phyloP scores from a whole-genome alignment of 2,329 filamentous ascomycete genomes.

The Emergomyces africanus region DNA sequence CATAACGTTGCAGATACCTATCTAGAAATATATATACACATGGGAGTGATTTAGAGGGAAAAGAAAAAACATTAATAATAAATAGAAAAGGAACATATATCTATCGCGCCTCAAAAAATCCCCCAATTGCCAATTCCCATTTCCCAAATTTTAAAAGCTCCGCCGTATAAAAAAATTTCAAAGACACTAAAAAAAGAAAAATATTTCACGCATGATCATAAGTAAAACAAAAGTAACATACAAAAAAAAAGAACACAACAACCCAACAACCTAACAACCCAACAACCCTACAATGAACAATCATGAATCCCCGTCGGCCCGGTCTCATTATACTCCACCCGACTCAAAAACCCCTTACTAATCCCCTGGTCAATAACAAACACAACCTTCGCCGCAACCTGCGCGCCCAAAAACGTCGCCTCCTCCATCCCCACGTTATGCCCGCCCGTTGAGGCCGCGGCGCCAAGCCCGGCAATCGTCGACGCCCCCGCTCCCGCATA shows the following conservation, averaged over 20 bases:
- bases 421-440: conserved; percentile 55
- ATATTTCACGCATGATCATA: too few species aligned
- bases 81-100: neutral
- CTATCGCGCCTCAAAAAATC: neutral
- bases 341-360: conserved; percentile 56
- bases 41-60: neutral
- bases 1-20: neutral
- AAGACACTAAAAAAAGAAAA: too few species aligned
- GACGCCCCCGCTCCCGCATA: conserved; percentile 1
- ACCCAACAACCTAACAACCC: neutral
- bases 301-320: conserved; percentile 54
- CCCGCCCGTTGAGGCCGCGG: neutral
- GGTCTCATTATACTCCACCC: conserved; percentile 55
- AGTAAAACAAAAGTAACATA: neutral
- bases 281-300: conserved; percentile 20
- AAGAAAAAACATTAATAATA: neutral
- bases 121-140: too few species aligned
- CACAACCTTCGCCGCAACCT: conserved; percentile 67
- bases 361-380: conserved; percentile 56
- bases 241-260: neutral
- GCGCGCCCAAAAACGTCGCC: conserved; percentile 71
- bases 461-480: neutral
- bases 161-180: too few species aligned
- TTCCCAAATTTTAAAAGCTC: too few species aligned
- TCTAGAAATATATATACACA: too few species aligned